Evolutionary conservation across 768 basidiomycete species (phyloP).

Genomic region (Boletus insuetus): DNA sequence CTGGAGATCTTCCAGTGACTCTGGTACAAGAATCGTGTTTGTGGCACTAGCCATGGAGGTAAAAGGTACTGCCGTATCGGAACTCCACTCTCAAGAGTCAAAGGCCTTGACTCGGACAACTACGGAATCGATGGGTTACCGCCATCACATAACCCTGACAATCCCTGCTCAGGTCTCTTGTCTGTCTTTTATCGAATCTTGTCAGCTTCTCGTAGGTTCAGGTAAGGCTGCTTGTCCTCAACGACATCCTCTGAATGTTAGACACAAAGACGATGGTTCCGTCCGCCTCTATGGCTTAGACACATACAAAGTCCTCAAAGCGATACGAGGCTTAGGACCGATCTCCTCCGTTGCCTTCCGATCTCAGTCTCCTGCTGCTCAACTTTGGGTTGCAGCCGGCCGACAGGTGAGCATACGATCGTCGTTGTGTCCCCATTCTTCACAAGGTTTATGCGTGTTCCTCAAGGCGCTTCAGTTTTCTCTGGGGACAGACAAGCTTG

Average conservation of each 20-base stretch:
- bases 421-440: not conserved
- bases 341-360: constrained; percentile 61
- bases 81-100: too few relatives aligned
- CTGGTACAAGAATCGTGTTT: constrained; percentile 39
- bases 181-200: constrained; percentile 47
- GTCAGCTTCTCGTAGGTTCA: constrained; percentile 58
- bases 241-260: constrained; percentile 1
- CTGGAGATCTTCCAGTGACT: constrained; percentile 56
- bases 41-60: constrained; percentile 11
- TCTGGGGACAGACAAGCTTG: constrained; percentile 48
- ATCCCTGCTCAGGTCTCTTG: constrained; percentile 54
- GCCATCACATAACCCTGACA: constrained; percentile 28
- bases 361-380: constrained; percentile 39
- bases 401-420: constrained; percentile 39
- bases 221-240: constrained; percentile 37
- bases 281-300: constrained; percentile 64
- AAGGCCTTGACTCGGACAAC: not conserved
- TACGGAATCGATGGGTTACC: constrained; percentile 9
- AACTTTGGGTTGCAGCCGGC: constrained; percentile 69
- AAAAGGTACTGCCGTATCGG: not conserved
- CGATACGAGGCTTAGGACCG: constrained; percentile 57
- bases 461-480: constrained; percentile 38
- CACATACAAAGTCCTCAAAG: constrained; percentile 58
- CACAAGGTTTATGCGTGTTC: not conserved
- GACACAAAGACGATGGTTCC: constrained; percentile 60